These are phyloP conservation scores for Emergomyces orientalis DNA, from an alignment of 2,329 filamentous ascomycete genomes.

Conservation along the genomic window DNA sequence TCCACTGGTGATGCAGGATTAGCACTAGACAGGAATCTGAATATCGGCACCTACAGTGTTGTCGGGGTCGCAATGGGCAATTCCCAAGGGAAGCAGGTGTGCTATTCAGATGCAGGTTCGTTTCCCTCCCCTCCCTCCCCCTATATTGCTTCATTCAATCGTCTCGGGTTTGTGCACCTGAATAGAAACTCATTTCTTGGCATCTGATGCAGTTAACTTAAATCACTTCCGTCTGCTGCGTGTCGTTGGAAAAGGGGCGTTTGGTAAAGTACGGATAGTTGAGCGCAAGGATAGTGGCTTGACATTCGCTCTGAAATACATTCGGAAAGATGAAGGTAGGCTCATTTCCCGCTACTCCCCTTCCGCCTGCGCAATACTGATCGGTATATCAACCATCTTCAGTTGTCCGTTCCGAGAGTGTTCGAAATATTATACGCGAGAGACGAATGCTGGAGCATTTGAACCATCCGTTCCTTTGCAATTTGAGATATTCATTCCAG, in stretches of 20 bases:
- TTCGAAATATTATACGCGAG: constrained; percentile 96
- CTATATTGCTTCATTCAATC: constrained; percentile 6
- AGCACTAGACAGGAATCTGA: neutral
- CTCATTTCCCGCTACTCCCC: neutral
- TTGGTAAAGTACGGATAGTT: constrained; percentile 97
- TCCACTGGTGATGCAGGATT: constrained; percentile 4
- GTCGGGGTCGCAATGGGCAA: constrained; percentile 63
- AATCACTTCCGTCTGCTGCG: constrained; percentile 93
- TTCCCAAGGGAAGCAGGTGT: constrained; percentile 85
- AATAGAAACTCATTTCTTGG: constrained; percentile 4
- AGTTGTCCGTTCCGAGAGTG: constrained; percentile 96
- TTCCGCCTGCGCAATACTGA: constrained; percentile 12
- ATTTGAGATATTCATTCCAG: constrained; percentile 97
- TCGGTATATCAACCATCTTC: constrained; percentile 24
- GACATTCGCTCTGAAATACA: constrained; percentile 96
- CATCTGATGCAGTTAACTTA: constrained; percentile 62
- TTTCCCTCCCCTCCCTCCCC: constrained; percentile 14
- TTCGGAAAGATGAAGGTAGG: constrained; percentile 93
- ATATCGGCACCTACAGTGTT: constrained; percentile 9
- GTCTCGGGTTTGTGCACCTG: constrained; percentile 8
- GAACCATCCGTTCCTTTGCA: constrained; percentile 96
- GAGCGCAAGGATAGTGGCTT: constrained; percentile 91
- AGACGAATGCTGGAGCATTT: constrained; percentile 96
- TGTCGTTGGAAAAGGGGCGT: constrained; percentile 94
- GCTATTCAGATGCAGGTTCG: constrained; percentile 86